Conservation (phyloP, 495 filamentous ascomycete species). For the Lasiosphaeria hispida region DNA sequence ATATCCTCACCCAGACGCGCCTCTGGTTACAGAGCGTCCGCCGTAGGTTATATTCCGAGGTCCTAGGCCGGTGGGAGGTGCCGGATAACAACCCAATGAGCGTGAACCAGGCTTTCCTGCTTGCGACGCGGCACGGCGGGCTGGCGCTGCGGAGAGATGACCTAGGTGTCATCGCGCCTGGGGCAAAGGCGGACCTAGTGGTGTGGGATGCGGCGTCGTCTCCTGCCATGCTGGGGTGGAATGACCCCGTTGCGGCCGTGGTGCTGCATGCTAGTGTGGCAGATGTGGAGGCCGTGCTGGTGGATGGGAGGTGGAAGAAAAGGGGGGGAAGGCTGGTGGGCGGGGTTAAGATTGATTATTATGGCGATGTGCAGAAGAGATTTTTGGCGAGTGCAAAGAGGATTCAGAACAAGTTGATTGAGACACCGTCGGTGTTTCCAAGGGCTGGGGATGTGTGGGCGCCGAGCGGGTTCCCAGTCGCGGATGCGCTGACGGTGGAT, state of each 20-base stretch:
- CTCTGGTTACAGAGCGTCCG: constrained; percentile 40
- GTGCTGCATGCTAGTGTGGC: constrained; percentile 49
- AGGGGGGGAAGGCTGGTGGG: constrained; percentile 34
- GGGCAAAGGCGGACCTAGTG: constrained; percentile 47
- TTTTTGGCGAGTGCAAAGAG: constrained; percentile 34
- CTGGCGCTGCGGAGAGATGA: constrained; percentile 43
- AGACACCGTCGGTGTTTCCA: constrained; percentile 9
- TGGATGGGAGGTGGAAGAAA: constrained; percentile 46
- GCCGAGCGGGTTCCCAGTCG: constrained; percentile 23
- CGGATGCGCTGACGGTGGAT: constrained; percentile 19
- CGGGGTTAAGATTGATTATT: constrained; percentile 10
- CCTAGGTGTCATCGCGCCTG: constrained; percentile 42
- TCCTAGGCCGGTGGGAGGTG: constrained; percentile 35
- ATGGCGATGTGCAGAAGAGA: constrained; percentile 24
- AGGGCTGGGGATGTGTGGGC: constrained; percentile 14
- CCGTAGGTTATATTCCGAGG: constrained; percentile 32
- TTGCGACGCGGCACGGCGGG: constrained; percentile 47
- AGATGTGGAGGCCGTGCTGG: constrained; percentile 47
- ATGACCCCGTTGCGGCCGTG: constrained; percentile 51
- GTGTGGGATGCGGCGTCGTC: constrained; percentile 42
- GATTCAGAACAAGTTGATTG: constrained; percentile 17
- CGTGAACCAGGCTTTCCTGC: constrained; percentile 48
- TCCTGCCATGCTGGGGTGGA: constrained; percentile 48
- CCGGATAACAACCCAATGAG: constrained; percentile 39
- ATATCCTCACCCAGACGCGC: constrained; percentile 44